These are phyloP conservation scores for Eutypa lata DNA, from an alignment of 2,329 filamentous ascomycete species.

Conservation along the genomic window DNA sequence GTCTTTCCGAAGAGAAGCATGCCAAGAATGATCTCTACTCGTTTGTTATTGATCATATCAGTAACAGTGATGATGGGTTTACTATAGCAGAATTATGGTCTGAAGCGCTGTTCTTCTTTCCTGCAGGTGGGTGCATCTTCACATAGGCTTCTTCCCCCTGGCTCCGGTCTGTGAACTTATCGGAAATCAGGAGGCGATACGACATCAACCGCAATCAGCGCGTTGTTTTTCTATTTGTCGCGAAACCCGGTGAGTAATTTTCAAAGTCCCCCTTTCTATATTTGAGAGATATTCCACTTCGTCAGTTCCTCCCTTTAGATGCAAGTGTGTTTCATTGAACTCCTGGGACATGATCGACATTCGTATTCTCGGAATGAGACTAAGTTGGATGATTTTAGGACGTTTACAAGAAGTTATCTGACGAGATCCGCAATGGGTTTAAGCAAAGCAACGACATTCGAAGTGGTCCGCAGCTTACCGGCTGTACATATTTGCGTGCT, in stretches of 20 bases:
- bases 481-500: background rate
- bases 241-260: too few relatives aligned
- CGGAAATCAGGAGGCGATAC: too few relatives aligned
- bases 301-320: too few relatives aligned
- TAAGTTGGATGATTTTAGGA: too few relatives aligned
- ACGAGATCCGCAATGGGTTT: background rate
- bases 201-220: background rate
- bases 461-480: background rate
- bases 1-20: slow-evolving; percentile 4
- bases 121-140: too few relatives aligned
- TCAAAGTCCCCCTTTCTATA: too few relatives aligned
- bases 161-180: too few relatives aligned
- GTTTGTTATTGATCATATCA: slow-evolving; percentile 2
- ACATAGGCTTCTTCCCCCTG: too few relatives aligned
- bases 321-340: too few relatives aligned
- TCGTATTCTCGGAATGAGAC: too few relatives aligned
- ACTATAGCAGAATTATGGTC: slow-evolving; percentile 10
- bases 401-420: background rate
- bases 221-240: slow-evolving; percentile 1
- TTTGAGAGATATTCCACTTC: too few relatives aligned
- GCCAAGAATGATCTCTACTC: slow-evolving; percentile 13
- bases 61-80: background rate
- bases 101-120: slow-evolving; percentile 1
- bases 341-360: too few relatives aligned
- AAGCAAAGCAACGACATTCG: background rate